Conservation (phyloP, 331 rosid species). For the Pyrus hybrid region DNA sequence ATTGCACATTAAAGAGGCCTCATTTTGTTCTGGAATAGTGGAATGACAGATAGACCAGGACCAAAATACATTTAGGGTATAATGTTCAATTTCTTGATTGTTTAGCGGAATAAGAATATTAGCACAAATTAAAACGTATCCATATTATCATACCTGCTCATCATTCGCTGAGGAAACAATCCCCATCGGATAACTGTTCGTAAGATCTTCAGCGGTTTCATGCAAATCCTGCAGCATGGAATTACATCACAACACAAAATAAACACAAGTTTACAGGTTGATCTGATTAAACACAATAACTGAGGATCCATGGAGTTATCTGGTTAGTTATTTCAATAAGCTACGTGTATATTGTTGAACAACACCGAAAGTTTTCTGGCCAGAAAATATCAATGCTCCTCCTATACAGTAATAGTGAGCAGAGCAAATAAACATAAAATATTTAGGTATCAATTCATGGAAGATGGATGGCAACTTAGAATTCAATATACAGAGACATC, state of each 20-base stretch:
- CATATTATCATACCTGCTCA: conserved; percentile 55
- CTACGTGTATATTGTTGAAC: not conserved
- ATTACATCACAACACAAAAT: not conserved
- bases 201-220: conserved; percentile 38
- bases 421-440: not conserved
- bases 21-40: no score
- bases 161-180: conserved; percentile 50
- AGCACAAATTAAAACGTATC: not conserved
- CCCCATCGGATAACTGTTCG: conserved; percentile 35
- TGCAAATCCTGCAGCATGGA: conserved; percentile 46
- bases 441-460: not conserved
- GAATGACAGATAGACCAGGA: not conserved
- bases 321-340: not conserved
- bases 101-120: no score
- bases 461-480: not conserved
- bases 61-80: not conserved
- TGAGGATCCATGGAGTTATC: no score
- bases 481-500: not conserved
- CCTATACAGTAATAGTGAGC: not conserved
- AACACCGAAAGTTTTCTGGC: not conserved
- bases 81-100: not conserved
- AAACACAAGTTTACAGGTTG: not conserved
- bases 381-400: not conserved
- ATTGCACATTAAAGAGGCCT: not conserved
- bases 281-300: not conserved